Evolutionary conservation across 495 filamentous ascomycete genomes (phyloP).

Genomic region (Lasiosphaeria miniovina): DNA sequence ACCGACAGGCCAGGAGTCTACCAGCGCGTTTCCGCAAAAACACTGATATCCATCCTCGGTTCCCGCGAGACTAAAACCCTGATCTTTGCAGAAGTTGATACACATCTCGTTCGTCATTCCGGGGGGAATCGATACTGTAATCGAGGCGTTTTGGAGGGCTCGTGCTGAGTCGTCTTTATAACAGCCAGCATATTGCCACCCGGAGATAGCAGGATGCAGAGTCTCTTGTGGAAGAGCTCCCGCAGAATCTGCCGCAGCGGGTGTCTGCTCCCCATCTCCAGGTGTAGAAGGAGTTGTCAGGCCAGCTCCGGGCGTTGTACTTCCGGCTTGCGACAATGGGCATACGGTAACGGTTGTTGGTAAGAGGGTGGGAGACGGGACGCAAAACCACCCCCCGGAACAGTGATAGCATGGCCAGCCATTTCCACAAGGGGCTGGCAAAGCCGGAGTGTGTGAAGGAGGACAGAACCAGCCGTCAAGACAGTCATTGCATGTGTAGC

Average conservation of each 20-base stretch:
- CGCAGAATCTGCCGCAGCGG: constrained; percentile 1
- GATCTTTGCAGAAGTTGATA: constrained; percentile 48
- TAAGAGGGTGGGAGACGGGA: constrained; percentile 24
- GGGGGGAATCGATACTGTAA: constrained; percentile 28
- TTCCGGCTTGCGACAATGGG: background rate
- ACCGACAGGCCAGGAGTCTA: constrained; percentile 33
- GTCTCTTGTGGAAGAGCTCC: constrained; percentile 18
- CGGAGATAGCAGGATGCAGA: constrained; percentile 23
- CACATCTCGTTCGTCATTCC: constrained; percentile 52
- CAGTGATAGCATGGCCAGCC: constrained; percentile 43
- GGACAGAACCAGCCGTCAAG: constrained; percentile 45
- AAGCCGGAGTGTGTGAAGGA: constrained; percentile 38
- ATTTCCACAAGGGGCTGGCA: constrained; percentile 40
- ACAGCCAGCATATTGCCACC: constrained; percentile 59
- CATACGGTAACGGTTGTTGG: constrained; percentile 11
- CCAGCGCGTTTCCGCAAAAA: constrained; percentile 54
- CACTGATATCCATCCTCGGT: constrained; percentile 60
- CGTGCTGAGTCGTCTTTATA: constrained; percentile 52
- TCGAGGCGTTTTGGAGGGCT: constrained; percentile 38
- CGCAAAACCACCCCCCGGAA: constrained; percentile 40
- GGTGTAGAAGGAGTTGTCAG: too few relatives aligned
- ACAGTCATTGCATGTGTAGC: constrained; percentile 42
- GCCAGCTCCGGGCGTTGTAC: background rate
- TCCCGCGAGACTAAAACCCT: constrained; percentile 52
- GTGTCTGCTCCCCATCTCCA: constrained; percentile 4